Evolutionary conservation across 371 early-diverging fungal species (phyloP), one percentile per base, ranked within the genome.

Genomic region (Rhizopus delemar): DNA sequence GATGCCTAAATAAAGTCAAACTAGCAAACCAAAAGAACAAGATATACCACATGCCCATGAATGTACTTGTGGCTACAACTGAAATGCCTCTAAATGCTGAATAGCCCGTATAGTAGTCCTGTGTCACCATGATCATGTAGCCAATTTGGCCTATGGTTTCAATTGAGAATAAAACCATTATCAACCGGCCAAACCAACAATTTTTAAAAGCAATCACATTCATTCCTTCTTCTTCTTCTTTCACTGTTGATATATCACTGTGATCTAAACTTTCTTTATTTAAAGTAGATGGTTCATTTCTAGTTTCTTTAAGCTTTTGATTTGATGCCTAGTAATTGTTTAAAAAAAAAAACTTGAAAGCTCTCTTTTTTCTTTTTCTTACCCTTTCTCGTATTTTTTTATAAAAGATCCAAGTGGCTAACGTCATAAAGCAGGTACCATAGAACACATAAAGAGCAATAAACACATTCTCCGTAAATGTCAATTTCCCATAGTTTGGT

Each of bases 21-120:
- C 58, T 52, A 7, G 84, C 63, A 66, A 89, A 83, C 90, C 90
- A 90, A 45, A 83, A 41, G 33, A 81, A 80, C 16, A 81, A 77
- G 55, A 90, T 57, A 60, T 88, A 87, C 91, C 91, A 91, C 64
- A 70, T 66, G 15, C 69, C 79, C 22, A 79, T 79, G 56, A 75
- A 79, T 5, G 74, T 73, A 59, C 70, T 70, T 2, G 74, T 64
- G 45, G 75, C 74, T 11, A 73, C 75, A 12, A 61, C 39, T 7
- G 57, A 59, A 46, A 57, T 41, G 0, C 75, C 78, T 5, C 65
- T 61, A 62, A 75, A 78, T 6, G 67, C 58, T 5, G 52, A 41
- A 29, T 68, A 75, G 33, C 57, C 56, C n/a, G 69, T 54, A 53
- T 78, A 78, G 16, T 75, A 78, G 46, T 78, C 78, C 9, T 71